Base-by-base conservation (phyloP, 208 protist genomes). In the Crithidia expoeki region DNA sequence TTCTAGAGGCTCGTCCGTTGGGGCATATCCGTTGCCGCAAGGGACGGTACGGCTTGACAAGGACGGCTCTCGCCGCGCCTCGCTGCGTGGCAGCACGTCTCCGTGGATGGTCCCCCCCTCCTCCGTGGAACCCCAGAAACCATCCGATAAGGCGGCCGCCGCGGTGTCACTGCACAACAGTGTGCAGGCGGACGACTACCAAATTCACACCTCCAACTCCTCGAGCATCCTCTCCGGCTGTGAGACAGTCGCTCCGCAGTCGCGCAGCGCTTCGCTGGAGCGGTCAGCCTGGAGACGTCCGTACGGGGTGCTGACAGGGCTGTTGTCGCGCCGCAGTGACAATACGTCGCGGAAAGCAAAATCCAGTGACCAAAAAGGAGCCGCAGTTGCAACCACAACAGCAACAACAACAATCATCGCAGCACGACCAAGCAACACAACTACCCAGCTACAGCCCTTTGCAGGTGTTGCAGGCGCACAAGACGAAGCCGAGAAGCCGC, bases 201-300 rank as follows among this genome's bases (percentile, higher is more conserved):
- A 42, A 16, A 16, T 60, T 0, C 25, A 30, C 28, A 57, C 27
- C 34, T 38, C 69, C 42, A 40, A 44, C 25, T 63, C 69, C 16
- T 74, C 53, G 21, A 74, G 52, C 44, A 49, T 74, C 32, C 32
- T 74, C 32, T 74, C 69, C 12, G 61, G 59, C 44, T 59, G 49
- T 27, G 69, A 74, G 69, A 63, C 61, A 4, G 62, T 59, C 30
- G 51, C 69, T 19, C 38, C 63, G 30, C 59, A 63, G 28, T 30
- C 36, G 28, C 52, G 33, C n/a, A 36, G 42, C n/a, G 23, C 0
- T 33, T 68, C 32, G 0, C n/a, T 2, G 12, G 34, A 67, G 0
- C 61, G 16, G 21, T 30, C 61, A 2, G 28, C 4, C 2, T 21
- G 33, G 40, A 16, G 33, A 23, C 28, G 47, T 2, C 47, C 61